A percentile compares a stretch with the other conserved stretches of the same genome.
phyloP scores from a whole-genome alignment of 1,284 basidiomycete species.

The Leccinum pachyderme region DNA sequence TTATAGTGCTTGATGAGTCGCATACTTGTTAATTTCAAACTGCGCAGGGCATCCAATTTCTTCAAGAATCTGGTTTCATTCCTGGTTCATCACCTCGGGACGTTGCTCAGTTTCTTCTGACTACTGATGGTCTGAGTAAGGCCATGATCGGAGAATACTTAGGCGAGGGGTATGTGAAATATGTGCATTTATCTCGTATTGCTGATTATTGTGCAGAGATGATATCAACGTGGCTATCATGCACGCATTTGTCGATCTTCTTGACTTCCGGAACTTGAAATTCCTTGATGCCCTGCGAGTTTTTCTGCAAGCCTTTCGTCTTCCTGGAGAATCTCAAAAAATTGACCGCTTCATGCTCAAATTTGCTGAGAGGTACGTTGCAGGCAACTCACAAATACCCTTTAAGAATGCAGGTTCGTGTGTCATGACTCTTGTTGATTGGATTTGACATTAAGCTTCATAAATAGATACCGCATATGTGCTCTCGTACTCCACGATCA shows the following conservation, averaged over 20 bases:
- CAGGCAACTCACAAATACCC: conserved; percentile 74
- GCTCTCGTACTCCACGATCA: conserved; percentile 88
- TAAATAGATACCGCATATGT: conserved; percentile 86
- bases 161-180: conserved; percentile 79
- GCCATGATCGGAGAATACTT: conserved; percentile 97
- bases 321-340: conserved; percentile 95
- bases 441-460: conserved; percentile 8
- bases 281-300: conserved; percentile 88
- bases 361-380: conserved; percentile 93
- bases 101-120: conserved; percentile 85
- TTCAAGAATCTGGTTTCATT: conserved; percentile 90
- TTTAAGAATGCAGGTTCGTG: conserved; percentile 79
- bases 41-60: conserved; percentile 80
- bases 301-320: conserved; percentile 91
- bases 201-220: conserved; percentile 51
- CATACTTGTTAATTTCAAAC: conserved; percentile 5
- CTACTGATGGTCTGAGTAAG: conserved; percentile 93
- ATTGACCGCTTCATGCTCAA: conserved; percentile 99
- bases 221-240: conserved; percentile 87
- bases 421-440: neutral
- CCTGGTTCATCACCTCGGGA: conserved; percentile 71
- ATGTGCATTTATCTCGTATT: neutral
- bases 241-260: conserved; percentile 93
- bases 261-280: conserved; percentile 78
- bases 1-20: conserved; percentile 6